Evolutionary conservation across 768 basidiomycete genomes (phyloP).

Genomic region (Russula foetens): DNA sequence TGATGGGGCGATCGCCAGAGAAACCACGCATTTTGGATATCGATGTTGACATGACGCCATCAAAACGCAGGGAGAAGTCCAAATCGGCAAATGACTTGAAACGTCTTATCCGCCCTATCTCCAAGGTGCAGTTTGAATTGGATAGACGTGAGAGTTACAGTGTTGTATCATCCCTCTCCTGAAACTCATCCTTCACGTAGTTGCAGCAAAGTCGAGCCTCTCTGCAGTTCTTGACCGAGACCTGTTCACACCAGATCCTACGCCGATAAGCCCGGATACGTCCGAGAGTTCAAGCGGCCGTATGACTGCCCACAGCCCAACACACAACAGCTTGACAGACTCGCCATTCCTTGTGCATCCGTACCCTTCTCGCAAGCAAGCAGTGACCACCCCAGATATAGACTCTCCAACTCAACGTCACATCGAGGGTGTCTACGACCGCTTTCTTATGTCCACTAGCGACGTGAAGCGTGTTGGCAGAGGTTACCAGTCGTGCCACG

Average conservation of each 20-base stretch:
- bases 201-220: conserved; percentile 19
- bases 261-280: conserved; percentile 32
- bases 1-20: conserved; percentile 56
- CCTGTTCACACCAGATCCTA: conserved; percentile 53
- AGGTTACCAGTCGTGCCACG: conserved; percentile 70
- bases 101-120: conserved; percentile 58
- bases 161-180: neutral
- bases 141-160: conserved; percentile 41
- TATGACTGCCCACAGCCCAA: conserved; percentile 10
- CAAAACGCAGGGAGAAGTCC: conserved; percentile 58
- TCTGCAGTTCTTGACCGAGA: conserved; percentile 45
- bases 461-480: conserved; percentile 74
- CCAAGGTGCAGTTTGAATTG: conserved; percentile 56
- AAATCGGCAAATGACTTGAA: conserved; percentile 58
- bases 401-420: conserved; percentile 53
- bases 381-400: conserved; percentile 28
- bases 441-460: conserved; percentile 74
- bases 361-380: conserved; percentile 43
- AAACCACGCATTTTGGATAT: conserved; percentile 25
- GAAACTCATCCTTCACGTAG: conserved; percentile 5
- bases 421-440: conserved; percentile 71
- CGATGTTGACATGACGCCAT: conserved; percentile 42
- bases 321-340: conserved; percentile 46
- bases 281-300: conserved; percentile 25
- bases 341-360: conserved; percentile 60